phyloP scores from a whole-genome alignment of 2,329 filamentous ascomycete species.

The Calonectria fujianensis region DNA sequence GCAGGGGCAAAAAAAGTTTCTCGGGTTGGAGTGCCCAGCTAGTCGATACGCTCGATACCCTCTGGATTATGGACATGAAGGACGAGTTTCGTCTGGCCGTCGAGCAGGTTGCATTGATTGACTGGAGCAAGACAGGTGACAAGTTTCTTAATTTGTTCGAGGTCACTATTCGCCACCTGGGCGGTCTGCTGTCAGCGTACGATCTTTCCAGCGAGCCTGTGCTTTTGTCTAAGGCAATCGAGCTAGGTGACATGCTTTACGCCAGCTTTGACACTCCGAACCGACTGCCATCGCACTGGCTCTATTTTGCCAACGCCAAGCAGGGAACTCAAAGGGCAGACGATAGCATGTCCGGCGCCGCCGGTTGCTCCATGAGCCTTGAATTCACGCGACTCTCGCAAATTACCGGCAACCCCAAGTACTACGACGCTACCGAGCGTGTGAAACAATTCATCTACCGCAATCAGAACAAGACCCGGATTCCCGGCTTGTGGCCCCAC shows the following conservation, averaged over 20 bases:
- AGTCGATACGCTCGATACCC: constrained; percentile 75
- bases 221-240: constrained; percentile 70
- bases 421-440: constrained; percentile 85
- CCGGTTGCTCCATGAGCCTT: constrained; percentile 79
- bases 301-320: constrained; percentile 66
- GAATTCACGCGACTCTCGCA: constrained; percentile 86
- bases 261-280: constrained; percentile 73
- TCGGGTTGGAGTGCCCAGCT: constrained; percentile 76
- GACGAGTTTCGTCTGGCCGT: constrained; percentile 74
- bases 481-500: constrained; percentile 85
- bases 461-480: constrained; percentile 78
- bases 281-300: constrained; percentile 68
- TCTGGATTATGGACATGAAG: constrained; percentile 76
- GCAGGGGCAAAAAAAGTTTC: constrained; percentile 67
- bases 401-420: constrained; percentile 82
- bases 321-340: constrained; percentile 61
- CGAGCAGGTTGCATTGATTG: constrained; percentile 67
- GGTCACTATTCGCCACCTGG: constrained; percentile 75
- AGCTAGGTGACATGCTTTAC: constrained; percentile 73
- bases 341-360: constrained; percentile 64
- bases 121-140: constrained; percentile 70
- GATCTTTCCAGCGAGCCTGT: constrained; percentile 69
- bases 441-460: constrained; percentile 81
- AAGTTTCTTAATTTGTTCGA: constrained; percentile 76
- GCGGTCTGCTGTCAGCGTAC: constrained; percentile 71